These are phyloP conservation scores for Parmales sp. DNA, from an alignment of 108 stramenopile species.

Conservation along the genomic window DNA sequence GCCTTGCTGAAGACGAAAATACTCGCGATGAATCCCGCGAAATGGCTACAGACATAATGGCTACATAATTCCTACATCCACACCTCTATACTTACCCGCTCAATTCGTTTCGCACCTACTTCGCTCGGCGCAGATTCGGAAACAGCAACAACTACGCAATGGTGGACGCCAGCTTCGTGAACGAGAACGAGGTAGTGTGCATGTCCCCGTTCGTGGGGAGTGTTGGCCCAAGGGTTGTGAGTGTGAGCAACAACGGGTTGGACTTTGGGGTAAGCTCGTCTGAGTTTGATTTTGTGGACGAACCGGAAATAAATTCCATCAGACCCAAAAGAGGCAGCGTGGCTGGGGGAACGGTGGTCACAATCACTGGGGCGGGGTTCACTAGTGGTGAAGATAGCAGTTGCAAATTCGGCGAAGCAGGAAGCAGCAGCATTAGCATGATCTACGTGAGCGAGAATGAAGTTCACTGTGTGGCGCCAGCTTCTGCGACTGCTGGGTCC, in stretches of 20 bases:
- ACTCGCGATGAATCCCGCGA: no score
- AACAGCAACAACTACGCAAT: not conserved
- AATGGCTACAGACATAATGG: no score
- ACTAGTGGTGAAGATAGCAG: not conserved
- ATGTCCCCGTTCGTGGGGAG: not conserved
- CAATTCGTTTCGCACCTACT: not conserved
- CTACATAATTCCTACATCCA: no score
- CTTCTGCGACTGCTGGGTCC: not conserved
- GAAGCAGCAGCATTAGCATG: slow-evolving; percentile 9
- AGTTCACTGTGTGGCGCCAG: slow-evolving; percentile 22
- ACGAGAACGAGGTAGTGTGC: slow-evolving; percentile 1
- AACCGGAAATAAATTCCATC: not conserved
- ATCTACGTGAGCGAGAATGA: slow-evolving; percentile 15
- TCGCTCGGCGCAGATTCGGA: not conserved
- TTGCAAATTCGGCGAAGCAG: not conserved
- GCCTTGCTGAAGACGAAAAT: no score
- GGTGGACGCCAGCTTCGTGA: not conserved
- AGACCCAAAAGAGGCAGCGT: slow-evolving; percentile 1
- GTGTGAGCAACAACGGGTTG: slow-evolving; percentile 1
- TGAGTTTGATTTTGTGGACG: not conserved
- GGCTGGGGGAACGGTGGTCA: slow-evolving; percentile 8
- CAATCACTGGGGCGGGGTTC: not conserved
- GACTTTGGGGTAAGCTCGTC: not conserved
- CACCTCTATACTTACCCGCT: no score
- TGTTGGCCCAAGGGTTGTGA: no score